Evolutionary conservation across 1,139 yeast species (phyloP).

Genomic region (Hyphopichia buzzinii): DNA sequence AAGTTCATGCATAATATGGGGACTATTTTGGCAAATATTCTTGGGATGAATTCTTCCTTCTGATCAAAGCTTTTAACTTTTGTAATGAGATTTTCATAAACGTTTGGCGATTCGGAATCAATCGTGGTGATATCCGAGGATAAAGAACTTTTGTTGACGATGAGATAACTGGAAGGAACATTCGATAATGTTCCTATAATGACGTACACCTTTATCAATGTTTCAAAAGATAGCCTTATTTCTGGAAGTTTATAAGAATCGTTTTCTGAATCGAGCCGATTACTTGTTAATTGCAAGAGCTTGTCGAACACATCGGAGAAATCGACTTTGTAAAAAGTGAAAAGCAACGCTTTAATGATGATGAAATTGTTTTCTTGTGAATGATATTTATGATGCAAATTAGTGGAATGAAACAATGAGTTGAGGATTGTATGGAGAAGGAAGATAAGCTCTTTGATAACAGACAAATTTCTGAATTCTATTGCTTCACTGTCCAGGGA

Average conservation of each 20-base stretch:
- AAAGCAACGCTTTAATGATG: constrained; percentile 20
- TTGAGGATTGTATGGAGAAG: constrained; percentile 26
- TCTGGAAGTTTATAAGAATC: constrained; percentile 14
- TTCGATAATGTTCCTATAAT: constrained; percentile 26
- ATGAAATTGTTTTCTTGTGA: constrained; percentile 13
- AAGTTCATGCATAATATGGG: constrained; percentile 29
- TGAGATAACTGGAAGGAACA: constrained; percentile 20
- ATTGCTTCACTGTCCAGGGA: constrained; percentile 9
- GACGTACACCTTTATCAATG: constrained; percentile 23
- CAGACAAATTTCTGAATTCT: constrained; percentile 16
- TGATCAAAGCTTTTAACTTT: constrained; percentile 13
- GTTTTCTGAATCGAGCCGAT: constrained; percentile 8
- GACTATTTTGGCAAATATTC: constrained; percentile 19
- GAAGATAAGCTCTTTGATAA: constrained; percentile 28
- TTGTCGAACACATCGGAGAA: constrained; percentile 21
- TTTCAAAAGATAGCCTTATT: constrained; percentile 28
- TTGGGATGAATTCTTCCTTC: constrained; percentile 10
- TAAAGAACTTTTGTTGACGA: constrained; percentile 14
- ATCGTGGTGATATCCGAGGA: constrained; percentile 29
- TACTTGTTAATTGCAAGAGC: constrained; percentile 24
- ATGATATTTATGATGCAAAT: constrained; percentile 8
- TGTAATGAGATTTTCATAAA: constrained; percentile 17
- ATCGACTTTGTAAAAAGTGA: constrained; percentile 21
- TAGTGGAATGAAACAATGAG: constrained; percentile 15
- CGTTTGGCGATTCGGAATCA: constrained; percentile 19